phyloP scores from a whole-genome alignment of 2,329 filamentous ascomycete species.

The Aspergillus ibericus region DNA sequence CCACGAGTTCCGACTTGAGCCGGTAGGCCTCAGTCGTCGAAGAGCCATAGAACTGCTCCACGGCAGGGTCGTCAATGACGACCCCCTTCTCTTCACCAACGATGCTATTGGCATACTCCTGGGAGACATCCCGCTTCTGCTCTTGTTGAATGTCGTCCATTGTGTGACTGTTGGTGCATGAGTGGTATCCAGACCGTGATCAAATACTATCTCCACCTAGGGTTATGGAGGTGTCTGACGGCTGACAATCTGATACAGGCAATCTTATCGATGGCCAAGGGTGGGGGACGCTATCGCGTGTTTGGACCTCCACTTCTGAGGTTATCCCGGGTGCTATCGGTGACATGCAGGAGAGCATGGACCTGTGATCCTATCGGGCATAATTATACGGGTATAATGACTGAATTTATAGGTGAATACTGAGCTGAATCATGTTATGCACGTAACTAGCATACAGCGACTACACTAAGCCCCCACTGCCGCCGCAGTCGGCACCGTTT shows the following conservation, averaged over 20 bases:
- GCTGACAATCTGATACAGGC: background rate
- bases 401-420: background rate
- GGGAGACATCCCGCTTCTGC: constrained; percentile 5
- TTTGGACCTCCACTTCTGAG: background rate
- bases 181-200: background rate
- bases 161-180: background rate
- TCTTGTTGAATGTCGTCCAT: constrained; percentile 22
- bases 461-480: constrained; percentile 17
- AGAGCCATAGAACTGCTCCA: constrained; percentile 42
- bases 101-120: background rate
- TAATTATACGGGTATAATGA: background rate
- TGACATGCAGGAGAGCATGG: background rate
- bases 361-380: too few species aligned
- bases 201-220: background rate
- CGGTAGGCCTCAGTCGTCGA: constrained; percentile 33
- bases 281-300: background rate
- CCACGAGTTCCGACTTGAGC: constrained; percentile 32
- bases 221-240: background rate
- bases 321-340: too few species aligned
- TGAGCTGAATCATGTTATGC: background rate
- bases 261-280: constrained; percentile 3
- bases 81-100: constrained; percentile 18
- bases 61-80: constrained; percentile 28
- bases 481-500: constrained; percentile 11
- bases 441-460: background rate